Base-by-base conservation (phyloP, 2,329 filamentous ascomycete species). In the Leptosphaerulina australis region DNA sequence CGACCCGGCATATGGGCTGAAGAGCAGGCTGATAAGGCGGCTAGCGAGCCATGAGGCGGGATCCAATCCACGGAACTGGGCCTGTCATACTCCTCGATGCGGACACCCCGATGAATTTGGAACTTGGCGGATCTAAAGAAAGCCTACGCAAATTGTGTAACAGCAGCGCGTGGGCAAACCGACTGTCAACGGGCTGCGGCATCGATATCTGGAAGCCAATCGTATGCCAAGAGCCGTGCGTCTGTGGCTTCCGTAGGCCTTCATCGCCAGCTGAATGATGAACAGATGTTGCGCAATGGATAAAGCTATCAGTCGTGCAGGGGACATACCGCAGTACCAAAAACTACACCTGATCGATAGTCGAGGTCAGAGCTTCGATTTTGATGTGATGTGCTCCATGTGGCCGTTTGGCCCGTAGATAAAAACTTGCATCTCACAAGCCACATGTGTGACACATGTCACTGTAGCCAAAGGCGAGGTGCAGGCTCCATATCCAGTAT, bases 41-140 rank as follows among this genome's bases (percentile, higher is more conserved):
- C 48, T 51, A 51, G 48, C 48, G 48, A 51, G 48, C 35, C 20
- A 41, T 39, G 15, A 17, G 47, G 48, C 48, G 34, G 45, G 15
- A 35, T 8, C 11, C 21, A 33, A 37, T 9, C 41, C 48, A 22
- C 41, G 48, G 36, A 45, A 31, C n/a, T 33, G 48, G 48, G 31
- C 17, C 41, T 25, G 37, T 22, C 15, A 12, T 41, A 18, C 48
- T 46, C 18, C 25, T 33, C 26, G 21, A 34, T 28, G 47, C 41
- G 41, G 41, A 35, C 30, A 36, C 48, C 40, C 41, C 41, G 41
- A 35, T 18, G 33, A 3, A 33, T 21, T 18, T 18, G 18, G 9
- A 7, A 25, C 17, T 24, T 30, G 28, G 14, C 20, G 37, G 3
- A 3, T 39, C 14, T 30, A 10, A n/a, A 26, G 8, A 21, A 35